These are phyloP conservation scores for Penicillium crystallinum DNA, from an alignment of 495 filamentous ascomycete genomes.

Conservation along the genomic window DNA sequence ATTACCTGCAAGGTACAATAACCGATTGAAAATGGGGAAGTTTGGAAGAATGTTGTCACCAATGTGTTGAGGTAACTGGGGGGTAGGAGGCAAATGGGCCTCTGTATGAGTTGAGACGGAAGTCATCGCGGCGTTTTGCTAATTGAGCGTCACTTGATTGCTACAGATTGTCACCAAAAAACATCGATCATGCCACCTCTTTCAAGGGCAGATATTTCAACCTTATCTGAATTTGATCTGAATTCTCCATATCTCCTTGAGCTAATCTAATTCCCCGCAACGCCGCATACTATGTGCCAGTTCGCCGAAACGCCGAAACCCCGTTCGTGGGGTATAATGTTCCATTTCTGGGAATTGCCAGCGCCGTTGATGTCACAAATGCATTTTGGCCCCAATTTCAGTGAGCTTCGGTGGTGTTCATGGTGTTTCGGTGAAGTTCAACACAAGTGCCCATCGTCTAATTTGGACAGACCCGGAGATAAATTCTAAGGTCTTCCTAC, in stretches of 20 bases:
- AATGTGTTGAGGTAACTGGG: not conserved
- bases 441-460: too few species aligned
- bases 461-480: too few species aligned
- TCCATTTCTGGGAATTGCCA: not conserved
- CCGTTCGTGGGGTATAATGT: not conserved
- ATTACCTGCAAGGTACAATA: not conserved
- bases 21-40: not conserved
- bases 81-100: not conserved
- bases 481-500: too few species aligned
- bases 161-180: not conserved
- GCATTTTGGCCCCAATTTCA: too few species aligned
- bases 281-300: not conserved
- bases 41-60: not conserved
- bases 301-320: not conserved
- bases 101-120: not conserved
- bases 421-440: too few species aligned
- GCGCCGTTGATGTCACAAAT: too few species aligned
- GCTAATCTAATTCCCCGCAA: not conserved
- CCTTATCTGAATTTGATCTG: not conserved
- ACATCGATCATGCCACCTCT: not conserved
- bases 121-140: not conserved
- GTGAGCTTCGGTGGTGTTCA: too few species aligned
- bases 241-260: not conserved
- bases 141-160: not conserved
- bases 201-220: not conserved